These are phyloP conservation scores for Ophiostoma sp. DNA, from an alignment of 2,329 filamentous ascomycete species.

Conservation along the genomic window DNA sequence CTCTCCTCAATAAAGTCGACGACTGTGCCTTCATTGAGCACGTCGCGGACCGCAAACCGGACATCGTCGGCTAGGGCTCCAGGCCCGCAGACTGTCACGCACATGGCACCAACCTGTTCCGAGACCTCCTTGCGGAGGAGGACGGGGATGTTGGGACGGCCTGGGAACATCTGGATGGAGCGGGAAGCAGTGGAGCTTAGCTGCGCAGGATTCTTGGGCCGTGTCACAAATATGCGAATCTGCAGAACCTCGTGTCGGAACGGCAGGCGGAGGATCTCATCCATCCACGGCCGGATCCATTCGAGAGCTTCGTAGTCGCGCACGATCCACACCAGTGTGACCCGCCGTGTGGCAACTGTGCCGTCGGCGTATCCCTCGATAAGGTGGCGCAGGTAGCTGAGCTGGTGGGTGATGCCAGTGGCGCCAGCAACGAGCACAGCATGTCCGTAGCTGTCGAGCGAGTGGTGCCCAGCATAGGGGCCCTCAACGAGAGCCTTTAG, in stretches of 20 bases:
- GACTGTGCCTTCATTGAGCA: constrained; percentile 55
- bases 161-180: constrained; percentile 87
- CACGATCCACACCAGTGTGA: constrained; percentile 89
- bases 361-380: constrained; percentile 62
- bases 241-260: constrained; percentile 74
- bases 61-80: constrained; percentile 73
- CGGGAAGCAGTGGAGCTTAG: constrained; percentile 63
- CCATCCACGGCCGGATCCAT: constrained; percentile 87
- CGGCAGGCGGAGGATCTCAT: constrained; percentile 68
- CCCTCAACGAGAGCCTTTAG: constrained; percentile 78
- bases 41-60: constrained; percentile 58
- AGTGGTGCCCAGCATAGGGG: constrained; percentile 78
- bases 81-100: constrained; percentile 73
- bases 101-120: constrained; percentile 81
- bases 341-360: constrained; percentile 71
- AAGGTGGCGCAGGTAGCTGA: constrained; percentile 77
- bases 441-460: constrained; percentile 87
- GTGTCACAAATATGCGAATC: constrained; percentile 85
- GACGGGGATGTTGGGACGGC: constrained; percentile 74
- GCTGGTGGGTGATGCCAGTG: constrained; percentile 91
- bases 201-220: constrained; percentile 59
- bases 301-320: constrained; percentile 83
- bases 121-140: constrained; percentile 77
- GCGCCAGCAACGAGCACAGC: constrained; percentile 85
- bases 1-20: constrained; percentile 74